Evolutionary conservation across 306 rosid species (phyloP).

Genomic region (Carpinus viminea): DNA sequence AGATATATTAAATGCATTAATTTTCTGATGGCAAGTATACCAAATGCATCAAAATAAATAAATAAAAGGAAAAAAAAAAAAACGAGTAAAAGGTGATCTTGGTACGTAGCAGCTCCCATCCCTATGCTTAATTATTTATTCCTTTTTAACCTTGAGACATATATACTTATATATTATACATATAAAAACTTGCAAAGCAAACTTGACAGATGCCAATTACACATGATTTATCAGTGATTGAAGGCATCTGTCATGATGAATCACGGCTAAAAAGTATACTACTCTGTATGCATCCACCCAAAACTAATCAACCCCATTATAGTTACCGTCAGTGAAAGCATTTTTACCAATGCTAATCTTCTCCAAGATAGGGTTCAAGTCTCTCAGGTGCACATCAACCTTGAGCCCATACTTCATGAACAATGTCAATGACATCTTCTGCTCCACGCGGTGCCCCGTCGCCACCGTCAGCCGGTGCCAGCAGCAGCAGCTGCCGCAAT

Average conservation of each 20-base stretch:
- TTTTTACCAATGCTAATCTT: constrained; percentile 26
- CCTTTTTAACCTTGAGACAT: background rate
- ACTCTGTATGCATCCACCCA: too few relatives aligned
- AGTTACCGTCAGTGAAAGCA: background rate
- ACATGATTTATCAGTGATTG: background rate
- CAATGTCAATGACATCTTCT: constrained; percentile 87
- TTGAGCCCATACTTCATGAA: constrained; percentile 89
- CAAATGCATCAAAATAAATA: background rate
- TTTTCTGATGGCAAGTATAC: background rate
- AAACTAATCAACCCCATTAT: constrained; percentile 1
- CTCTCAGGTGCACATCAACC: constrained; percentile 66
- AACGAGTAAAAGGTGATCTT: background rate
- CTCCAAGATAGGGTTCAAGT: constrained; percentile 49
- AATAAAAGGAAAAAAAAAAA: background rate
- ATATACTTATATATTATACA: background rate
- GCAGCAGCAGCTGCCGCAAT: constrained; percentile 72
- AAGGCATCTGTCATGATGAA: background rate
- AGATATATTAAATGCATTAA: background rate
- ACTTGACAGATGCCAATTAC: background rate
- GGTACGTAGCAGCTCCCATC: background rate
- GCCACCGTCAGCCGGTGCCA: constrained; percentile 64
- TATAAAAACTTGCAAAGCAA: background rate
- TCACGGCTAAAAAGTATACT: background rate
- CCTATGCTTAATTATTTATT: background rate
- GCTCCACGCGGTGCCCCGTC: constrained; percentile 76